Evolutionary conservation across 2,329 filamentous ascomycete genomes (phyloP).

Genomic region (Epichloe scottii): DNA sequence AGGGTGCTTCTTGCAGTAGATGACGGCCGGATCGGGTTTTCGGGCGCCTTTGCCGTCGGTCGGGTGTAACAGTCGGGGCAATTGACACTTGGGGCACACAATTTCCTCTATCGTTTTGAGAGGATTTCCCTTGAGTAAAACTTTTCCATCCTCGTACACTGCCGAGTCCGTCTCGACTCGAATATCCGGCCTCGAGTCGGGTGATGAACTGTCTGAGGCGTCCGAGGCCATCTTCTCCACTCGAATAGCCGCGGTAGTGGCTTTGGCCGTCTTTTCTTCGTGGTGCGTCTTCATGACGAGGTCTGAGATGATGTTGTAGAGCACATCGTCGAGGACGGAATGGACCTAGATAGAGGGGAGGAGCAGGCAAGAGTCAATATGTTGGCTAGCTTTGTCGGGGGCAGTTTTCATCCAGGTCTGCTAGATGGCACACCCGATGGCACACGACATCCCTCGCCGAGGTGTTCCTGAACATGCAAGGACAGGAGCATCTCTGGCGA

Average conservation of each 20-base stretch:
- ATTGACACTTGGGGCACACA: slow-evolving; percentile 60
- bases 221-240: slow-evolving; percentile 50
- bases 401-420: not conserved
- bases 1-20: slow-evolving; percentile 69
- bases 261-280: slow-evolving; percentile 64
- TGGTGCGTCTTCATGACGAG: slow-evolving; percentile 63
- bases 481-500: not conserved
- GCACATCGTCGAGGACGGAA: slow-evolving; percentile 58
- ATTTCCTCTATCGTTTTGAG: slow-evolving; percentile 60
- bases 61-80: slow-evolving; percentile 61
- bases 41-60: slow-evolving; percentile 55
- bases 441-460: not conserved
- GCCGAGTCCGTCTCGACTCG: slow-evolving; percentile 55
- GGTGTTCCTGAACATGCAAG: not conserved
- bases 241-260: slow-evolving; percentile 49
- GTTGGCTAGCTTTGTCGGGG: not conserved
- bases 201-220: slow-evolving; percentile 37
- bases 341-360: slow-evolving; percentile 35
- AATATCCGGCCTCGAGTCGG: slow-evolving; percentile 42
- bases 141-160: slow-evolving; percentile 56
- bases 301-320: slow-evolving; percentile 68
- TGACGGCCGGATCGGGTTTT: slow-evolving; percentile 52
- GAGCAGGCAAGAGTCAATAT: not conserved
- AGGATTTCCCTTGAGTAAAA: slow-evolving; percentile 59
- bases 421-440: not conserved